Evolutionary conservation across 2,329 filamentous ascomycete species (phyloP), one percentile per base, ranked within the genome.

Genomic region (Ascochyta viciae-villosae): DNA sequence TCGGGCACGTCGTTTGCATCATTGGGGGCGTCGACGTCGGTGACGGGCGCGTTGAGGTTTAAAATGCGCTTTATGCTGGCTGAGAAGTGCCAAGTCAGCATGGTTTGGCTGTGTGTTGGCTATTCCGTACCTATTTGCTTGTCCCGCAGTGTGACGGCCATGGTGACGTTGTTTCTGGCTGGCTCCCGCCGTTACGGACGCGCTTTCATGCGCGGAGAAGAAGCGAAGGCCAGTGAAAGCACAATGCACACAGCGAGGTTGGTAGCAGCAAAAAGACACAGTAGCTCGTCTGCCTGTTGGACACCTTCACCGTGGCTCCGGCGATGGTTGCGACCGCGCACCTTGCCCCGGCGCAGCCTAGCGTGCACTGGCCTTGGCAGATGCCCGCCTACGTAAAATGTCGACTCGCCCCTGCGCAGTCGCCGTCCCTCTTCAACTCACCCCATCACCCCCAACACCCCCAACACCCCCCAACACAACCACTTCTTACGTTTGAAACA

Each of bases 11-110:
- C 49, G 44, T 35, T 54, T 3, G 59, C 38, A 19, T 98, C 75
- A 54, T 92, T 89, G 57, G 90, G 84, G 45, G 85, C 82, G 64
- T 84, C 83, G 55, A 83, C 68, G 49, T 77, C 67, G 57, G 83
- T 76, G 59, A 78, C 75, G 34, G 86, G 83, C 71, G 95, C 89
- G 78, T 99, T 99, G 65, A 99, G 82, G 76, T 97, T 98, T 65
- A 99, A 86, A 70, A 99, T 92, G 78, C 92, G 94, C 81, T 96
- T 92, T 71, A 99, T 92, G 16, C 94, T 94, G 45, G 89, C 93
- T 96, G 63, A 24, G 37, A 12, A 19, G 29, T 50, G 54, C 57
- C 8, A 4, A 51, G 63, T 63, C 35, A 68, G 64, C 54, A 35
- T 23, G 16, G 16, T 8, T 13, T 19, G 16, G 12, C 35, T 16